Conservation (phyloP, 208 protist species). For the Herpetomonas samuelpessoai region DNA sequence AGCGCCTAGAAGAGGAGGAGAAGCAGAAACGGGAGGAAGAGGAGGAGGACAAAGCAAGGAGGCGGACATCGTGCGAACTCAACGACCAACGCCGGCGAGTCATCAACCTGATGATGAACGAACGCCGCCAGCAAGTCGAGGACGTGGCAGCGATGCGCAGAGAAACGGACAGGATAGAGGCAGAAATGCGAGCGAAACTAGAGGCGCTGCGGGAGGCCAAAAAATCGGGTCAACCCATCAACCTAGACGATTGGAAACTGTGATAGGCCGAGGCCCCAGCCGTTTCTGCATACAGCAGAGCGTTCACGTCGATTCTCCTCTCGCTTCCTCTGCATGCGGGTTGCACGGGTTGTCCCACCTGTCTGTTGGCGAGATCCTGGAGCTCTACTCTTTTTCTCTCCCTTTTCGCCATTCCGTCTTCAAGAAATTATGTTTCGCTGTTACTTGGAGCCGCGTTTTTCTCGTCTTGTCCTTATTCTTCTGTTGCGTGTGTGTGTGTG, state of each 20-base stretch:
- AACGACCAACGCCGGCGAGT: conserved; percentile 56
- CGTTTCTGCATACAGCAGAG: no score
- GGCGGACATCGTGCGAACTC: conserved; percentile 53
- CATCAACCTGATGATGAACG: conserved; percentile 57
- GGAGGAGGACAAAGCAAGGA: conserved; percentile 44
- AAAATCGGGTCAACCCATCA: conserved; percentile 67
- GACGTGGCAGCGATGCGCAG: conserved; percentile 74
- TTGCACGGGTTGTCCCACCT: no score
- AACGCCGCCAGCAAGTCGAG: conserved; percentile 61
- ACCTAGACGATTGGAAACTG: conserved; percentile 83
- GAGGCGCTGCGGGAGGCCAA: conserved; percentile 80
- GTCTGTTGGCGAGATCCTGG: no score
- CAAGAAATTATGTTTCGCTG: no score
- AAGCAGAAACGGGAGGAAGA: conserved; percentile 32
- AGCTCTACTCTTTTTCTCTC: no score
- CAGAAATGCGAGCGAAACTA: conserved; percentile 87
- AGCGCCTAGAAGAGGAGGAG: conserved; percentile 35
- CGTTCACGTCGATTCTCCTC: no score
- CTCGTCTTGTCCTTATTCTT: no score
- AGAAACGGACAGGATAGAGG: conserved; percentile 84
- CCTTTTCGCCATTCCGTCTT: no score
- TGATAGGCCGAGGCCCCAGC: no score
- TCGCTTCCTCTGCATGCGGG: no score
- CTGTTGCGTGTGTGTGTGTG: neutral
- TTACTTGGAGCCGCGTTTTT: no score